Evolutionary conservation across 345 rosid species (phyloP), one percentile per base, ranked within the genome.

Genomic region (Diplotaxis tenuifolia): DNA sequence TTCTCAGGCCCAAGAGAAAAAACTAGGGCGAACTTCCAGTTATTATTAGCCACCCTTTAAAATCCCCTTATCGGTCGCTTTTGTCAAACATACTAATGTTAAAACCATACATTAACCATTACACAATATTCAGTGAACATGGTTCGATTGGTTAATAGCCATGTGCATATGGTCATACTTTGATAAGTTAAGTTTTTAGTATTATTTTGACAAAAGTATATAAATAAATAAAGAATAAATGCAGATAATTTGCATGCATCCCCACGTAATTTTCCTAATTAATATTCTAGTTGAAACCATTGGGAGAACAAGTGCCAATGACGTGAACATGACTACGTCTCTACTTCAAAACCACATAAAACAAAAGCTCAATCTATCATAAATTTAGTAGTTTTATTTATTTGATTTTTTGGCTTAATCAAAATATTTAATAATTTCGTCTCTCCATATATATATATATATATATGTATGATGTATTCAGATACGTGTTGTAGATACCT

Each of bases 291-390:
- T 53, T 40, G 58, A 18, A 52, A 53, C 28, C 15, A 53, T 18
- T 34, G 18, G 25, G 28, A 61, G 52, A 61, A 52, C 68, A 21
- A 62, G 20, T 23, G 63, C 20, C 27, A 50, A 62, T 34, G 62
- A 50, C 40, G 53, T 72, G 23, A 64, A 55, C 32, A 20, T 45
- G 59, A 45, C 65, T 73, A 36, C 21, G 49, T 40, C 19, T 65
- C 47, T 32, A 18, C 6, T 40, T 65, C 15, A 25, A 16, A 38
- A 12, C 29, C 29, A 63, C 64, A 63, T 16, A 38, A 21, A 49
- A 63, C 15, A 62, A 11, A n/a, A 21, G 10, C 9, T 42, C 4
- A 2, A 64, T n/a, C 9, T 65, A 55, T 65, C 8, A 19, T 9
- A 52, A 42, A 19, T 36, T 31, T 27, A n/a, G 12, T 32, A 12